Percentiles rank a stretch among this genome's conserved stretches.
These are phyloP conservation scores for Clarireedia paspali DNA, from an alignment of 2,329 filamentous ascomycete genomes.

Conservation along the genomic window DNA sequence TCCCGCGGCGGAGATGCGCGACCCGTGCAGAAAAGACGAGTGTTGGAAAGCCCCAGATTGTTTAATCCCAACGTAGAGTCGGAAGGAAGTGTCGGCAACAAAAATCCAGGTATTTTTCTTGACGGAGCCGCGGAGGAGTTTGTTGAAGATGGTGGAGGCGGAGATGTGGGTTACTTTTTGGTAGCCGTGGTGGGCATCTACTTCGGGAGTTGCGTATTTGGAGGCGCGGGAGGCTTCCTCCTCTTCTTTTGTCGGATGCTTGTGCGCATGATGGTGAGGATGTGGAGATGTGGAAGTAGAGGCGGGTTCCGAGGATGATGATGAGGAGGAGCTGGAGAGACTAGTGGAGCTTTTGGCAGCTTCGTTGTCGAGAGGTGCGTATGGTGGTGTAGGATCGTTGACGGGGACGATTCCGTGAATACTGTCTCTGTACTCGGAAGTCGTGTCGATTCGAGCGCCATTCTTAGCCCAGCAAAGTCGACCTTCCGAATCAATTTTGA, in stretches of 20 bases:
- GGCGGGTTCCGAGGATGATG: neutral
- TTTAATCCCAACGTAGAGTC: conserved; percentile 86
- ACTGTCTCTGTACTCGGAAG: conserved; percentile 68
- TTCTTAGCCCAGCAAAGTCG: conserved; percentile 85
- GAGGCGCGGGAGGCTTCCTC: conserved; percentile 48
- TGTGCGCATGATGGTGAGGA: conserved; percentile 21
- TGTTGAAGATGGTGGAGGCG: conserved; percentile 67
- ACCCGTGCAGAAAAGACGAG: conserved; percentile 78
- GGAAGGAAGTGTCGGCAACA: conserved; percentile 76
- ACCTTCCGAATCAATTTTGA: conserved; percentile 66
- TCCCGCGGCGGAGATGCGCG: conserved; percentile 74
- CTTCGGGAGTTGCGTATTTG: conserved; percentile 57
- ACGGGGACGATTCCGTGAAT: conserved; percentile 62
- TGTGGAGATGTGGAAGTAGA: neutral
- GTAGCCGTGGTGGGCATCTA: conserved; percentile 52
- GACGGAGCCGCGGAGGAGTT: conserved; percentile 68
- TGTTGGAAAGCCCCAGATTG: conserved; percentile 84
- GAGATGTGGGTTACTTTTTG: conserved; percentile 60
- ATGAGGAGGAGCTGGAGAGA: neutral
- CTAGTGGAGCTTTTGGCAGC: conserved; percentile 11
- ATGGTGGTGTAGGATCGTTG: conserved; percentile 52
- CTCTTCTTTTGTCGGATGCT: conserved; percentile 33
- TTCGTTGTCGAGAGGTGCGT: conserved; percentile 24
- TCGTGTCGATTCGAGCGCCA: conserved; percentile 68
- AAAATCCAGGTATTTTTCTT: conserved; percentile 93